These are phyloP conservation scores for Populus hybrid DNA, from an alignment of 441 rosid species.

Conservation along the genomic window DNA sequence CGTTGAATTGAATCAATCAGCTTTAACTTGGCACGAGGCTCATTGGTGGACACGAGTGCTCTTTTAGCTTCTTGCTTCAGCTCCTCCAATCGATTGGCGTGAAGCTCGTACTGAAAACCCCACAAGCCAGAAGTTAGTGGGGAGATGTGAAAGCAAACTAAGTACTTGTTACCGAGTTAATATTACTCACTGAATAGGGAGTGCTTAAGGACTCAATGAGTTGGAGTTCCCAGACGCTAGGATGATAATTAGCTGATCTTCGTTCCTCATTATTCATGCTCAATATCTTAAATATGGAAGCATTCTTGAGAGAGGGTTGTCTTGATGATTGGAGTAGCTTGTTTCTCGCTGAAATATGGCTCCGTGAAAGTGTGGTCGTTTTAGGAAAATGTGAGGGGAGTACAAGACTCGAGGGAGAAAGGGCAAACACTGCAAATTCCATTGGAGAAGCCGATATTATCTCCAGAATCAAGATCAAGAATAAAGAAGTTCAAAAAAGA, in stretches of 20 bases:
- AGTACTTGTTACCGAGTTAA: background rate
- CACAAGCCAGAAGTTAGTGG: background rate
- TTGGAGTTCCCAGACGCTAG: slow-evolving; percentile 18
- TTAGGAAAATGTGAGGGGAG: too few relatives aligned
- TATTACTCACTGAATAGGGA: background rate
- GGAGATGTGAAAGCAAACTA: too few relatives aligned
- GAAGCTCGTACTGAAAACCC: slow-evolving; percentile 16
- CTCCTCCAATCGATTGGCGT: slow-evolving; percentile 9
- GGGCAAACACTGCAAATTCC: too few relatives aligned
- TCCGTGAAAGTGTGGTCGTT: too few relatives aligned
- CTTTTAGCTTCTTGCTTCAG: slow-evolving; percentile 23
- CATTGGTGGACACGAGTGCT: background rate
- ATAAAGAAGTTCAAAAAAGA: too few relatives aligned
- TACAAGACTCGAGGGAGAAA: too few relatives aligned
- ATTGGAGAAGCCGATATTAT: too few relatives aligned
- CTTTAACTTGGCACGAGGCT: slow-evolving; percentile 3
- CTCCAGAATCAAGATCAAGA: too few relatives aligned
- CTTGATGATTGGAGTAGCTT: too few relatives aligned
- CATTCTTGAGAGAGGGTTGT: background rate
- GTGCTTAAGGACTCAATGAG: slow-evolving; percentile 16
- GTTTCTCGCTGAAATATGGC: too few relatives aligned
- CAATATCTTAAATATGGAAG: background rate
- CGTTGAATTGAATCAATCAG: slow-evolving; percentile 33
- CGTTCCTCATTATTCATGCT: background rate
- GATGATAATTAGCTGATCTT: slow-evolving; percentile 26